These are phyloP conservation scores for Pythium brachiatum DNA, from an alignment of 352 stramenopile species.

Conservation along the genomic window DNA sequence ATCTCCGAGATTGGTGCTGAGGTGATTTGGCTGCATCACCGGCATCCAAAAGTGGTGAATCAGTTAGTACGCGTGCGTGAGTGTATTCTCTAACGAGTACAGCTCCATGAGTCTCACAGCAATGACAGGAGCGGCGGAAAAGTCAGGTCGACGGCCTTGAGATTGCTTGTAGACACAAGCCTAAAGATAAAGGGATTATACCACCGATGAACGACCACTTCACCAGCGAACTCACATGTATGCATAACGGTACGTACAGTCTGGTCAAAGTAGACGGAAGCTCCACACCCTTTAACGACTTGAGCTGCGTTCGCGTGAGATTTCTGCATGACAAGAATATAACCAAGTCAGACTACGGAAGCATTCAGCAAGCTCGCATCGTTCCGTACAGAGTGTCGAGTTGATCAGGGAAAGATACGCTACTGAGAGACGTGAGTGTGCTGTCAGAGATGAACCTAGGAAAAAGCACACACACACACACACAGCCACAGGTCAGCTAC, in stretches of 20 bases:
- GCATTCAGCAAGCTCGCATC: too few relatives aligned
- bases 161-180: neutral
- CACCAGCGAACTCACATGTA: too few relatives aligned
- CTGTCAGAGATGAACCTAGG: neutral
- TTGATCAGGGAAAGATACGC: neutral
- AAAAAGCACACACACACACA: neutral
- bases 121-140: neutral
- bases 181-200: too few relatives aligned
- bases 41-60: too few relatives aligned
- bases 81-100: too few relatives aligned
- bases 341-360: too few relatives aligned
- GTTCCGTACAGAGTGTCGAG: neutral
- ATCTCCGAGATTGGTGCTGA: too few relatives aligned
- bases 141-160: neutral
- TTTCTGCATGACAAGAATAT: neutral
- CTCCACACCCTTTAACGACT: neutral
- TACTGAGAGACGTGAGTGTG: neutral
- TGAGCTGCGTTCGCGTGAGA: neutral
- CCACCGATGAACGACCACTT: too few relatives aligned
- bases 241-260: neutral
- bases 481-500: too few relatives aligned
- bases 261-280: neutral
- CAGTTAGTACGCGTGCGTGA: neutral
- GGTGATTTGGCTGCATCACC: too few relatives aligned
- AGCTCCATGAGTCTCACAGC: neutral